Base-by-base conservation (phyloP, 495 filamentous ascomycete genomes). In the Lineolata rhizophorae region DNA sequence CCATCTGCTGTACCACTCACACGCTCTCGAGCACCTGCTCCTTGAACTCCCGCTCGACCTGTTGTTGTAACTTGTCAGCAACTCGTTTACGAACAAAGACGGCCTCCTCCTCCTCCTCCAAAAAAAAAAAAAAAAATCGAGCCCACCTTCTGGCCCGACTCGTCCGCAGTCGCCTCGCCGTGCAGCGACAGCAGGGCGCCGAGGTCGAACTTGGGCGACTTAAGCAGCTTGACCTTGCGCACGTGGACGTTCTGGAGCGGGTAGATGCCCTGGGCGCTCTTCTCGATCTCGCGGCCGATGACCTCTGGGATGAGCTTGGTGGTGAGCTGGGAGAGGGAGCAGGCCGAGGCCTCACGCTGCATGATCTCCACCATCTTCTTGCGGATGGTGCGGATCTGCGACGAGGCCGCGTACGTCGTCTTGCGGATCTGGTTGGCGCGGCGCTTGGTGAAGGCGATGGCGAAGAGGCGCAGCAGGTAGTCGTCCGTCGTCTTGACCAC, bases 341-440 rank as follows among this genome's bases (percentile, higher is more conserved):
- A 92, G 66, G 69, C 82, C 34, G 78, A 61, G 28, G 85, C 87
- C 66, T 97, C 87, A 45, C 82, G 78, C 56, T 78, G 71, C 54
- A 97, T 94, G 60, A 97, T 95, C 65, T 95, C 87, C 30, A 72
- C 73, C 87, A 97, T 97, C 80, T 95, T 95, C 69, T 84, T 85
- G 58, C 87, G 73, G 55, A 97, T 97, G 43, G 76, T 70, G 36
- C 90, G 72, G 56, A 95, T 94, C 60, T 97, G 87, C 36, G 85
- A 93, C 44, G 79, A 77, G 37, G 72, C 69, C 37, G 87, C 87
- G 54, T 97, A 97, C 48, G 90, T 95, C 45, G 87, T 97, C 74
- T 94, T 95, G 76, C 93, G 93, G 65, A 97, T 82, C 65, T 97
- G 87, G 65, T 97, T 97, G 41, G 83, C 82, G 47, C 87, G 70